Evolutionary conservation across 1,139 yeast genomes (phyloP).

Genomic region (Candida glucosophila): DNA sequence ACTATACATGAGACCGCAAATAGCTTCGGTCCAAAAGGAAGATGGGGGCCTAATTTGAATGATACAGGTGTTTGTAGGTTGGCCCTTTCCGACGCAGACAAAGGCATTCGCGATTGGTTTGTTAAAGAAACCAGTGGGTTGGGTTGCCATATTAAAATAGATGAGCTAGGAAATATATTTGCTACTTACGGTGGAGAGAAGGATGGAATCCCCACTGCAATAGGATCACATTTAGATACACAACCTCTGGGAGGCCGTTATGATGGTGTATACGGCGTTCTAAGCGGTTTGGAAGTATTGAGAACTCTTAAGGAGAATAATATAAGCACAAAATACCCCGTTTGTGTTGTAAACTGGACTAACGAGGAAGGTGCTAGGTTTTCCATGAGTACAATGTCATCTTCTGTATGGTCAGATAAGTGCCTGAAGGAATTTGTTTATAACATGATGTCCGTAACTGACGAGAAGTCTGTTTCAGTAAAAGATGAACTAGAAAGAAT

Average conservation of each 20-base stretch:
- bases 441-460: slow-evolving; percentile 44
- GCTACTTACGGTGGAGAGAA: slow-evolving; percentile 54
- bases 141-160: slow-evolving; percentile 53
- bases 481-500: slow-evolving; percentile 49
- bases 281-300: slow-evolving; percentile 58
- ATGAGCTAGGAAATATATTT: slow-evolving; percentile 59
- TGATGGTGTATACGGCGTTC: slow-evolving; percentile 65
- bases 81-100: slow-evolving; percentile 54
- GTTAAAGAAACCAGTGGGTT: slow-evolving; percentile 39
- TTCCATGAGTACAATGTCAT: slow-evolving; percentile 57
- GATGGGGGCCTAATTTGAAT: slow-evolving; percentile 50
- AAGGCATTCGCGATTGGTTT: slow-evolving; percentile 64
- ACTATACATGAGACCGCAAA: slow-evolving; percentile 56
- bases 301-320: slow-evolving; percentile 55
- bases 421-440: slow-evolving; percentile 41
- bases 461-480: slow-evolving; percentile 42
- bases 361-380: slow-evolving; percentile 77
- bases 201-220: slow-evolving; percentile 47
- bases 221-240: slow-evolving; percentile 70
- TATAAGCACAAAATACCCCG: slow-evolving; percentile 52
- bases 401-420: slow-evolving; percentile 58
- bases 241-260: slow-evolving; percentile 77
- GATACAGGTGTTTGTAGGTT: slow-evolving; percentile 58
- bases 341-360: slow-evolving; percentile 62
- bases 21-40: slow-evolving; percentile 51